These are phyloP conservation scores for Lentinula sp. DNA, from an alignment of 768 basidiomycete species.

Conservation along the genomic window DNA sequence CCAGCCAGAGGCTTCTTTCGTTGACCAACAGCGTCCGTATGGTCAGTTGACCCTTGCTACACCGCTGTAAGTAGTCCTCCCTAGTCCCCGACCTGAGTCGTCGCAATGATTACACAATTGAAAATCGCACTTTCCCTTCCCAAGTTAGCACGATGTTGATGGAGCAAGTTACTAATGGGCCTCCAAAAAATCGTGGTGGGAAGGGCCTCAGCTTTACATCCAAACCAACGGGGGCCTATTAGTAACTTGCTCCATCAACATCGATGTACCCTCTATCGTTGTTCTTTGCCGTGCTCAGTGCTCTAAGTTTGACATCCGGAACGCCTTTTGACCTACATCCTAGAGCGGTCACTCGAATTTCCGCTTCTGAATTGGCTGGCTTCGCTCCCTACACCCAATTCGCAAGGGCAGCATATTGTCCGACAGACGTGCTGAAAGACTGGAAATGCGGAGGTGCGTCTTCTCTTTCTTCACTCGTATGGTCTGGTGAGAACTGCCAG, in stretches of 20 bases:
- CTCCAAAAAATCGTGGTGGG: neutral
- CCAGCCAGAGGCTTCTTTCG: too few relatives aligned
- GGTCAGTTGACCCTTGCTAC: too few relatives aligned
- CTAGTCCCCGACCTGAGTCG: too few relatives aligned
- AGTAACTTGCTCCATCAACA: too few relatives aligned
- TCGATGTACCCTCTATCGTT: neutral
- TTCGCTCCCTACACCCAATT: conserved; percentile 32
- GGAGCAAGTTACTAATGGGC: too few relatives aligned
- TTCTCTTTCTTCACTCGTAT: neutral
- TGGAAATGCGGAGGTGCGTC: conserved; percentile 32
- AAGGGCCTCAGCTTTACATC: neutral
- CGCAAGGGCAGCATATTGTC: conserved; percentile 39
- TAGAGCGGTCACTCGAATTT: conserved; percentile 7
- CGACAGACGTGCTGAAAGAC: conserved; percentile 19
- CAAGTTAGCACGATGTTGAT: too few relatives aligned
- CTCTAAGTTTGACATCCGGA: neutral
- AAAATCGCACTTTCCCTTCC: too few relatives aligned
- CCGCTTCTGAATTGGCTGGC: conserved; percentile 17
- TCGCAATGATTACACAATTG: too few relatives aligned
- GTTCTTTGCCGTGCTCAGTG: neutral
- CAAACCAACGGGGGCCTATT: too few relatives aligned
- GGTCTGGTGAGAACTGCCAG: too few relatives aligned
- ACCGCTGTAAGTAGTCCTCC: too few relatives aligned
- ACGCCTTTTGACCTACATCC: neutral
- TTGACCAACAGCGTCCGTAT: too few relatives aligned